Conservation (phyloP, 805 yeast species). For the Candida corydali region DNA sequence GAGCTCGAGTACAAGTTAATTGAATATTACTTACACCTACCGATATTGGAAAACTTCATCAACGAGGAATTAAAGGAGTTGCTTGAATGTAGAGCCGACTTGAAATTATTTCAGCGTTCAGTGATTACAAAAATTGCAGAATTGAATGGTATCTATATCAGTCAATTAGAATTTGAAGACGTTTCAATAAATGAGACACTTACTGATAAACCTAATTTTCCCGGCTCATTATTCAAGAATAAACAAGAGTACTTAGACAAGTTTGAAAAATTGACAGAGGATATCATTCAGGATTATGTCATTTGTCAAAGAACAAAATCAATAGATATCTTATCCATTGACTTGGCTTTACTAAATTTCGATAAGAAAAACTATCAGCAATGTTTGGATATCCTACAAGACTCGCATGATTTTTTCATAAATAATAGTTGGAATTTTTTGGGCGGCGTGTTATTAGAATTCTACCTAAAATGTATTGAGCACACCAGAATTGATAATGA, state of each 20-base stretch:
- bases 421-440: slow-evolving; percentile 71
- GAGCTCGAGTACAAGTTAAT: slow-evolving; percentile 40
- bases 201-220: background rate
- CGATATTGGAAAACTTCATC: slow-evolving; percentile 19
- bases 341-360: slow-evolving; percentile 69
- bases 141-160: slow-evolving; percentile 16
- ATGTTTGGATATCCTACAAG: slow-evolving; percentile 60
- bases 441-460: slow-evolving; percentile 60
- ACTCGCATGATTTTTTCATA: slow-evolving; percentile 65
- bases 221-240: slow-evolving; percentile 1
- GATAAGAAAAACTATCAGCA: slow-evolving; percentile 51
- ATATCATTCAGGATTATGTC: slow-evolving; percentile 50
- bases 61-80: slow-evolving; percentile 17
- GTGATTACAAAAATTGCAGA: slow-evolving; percentile 27
- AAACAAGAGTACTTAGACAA: slow-evolving; percentile 18
- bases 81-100: slow-evolving; percentile 44
- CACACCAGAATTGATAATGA: slow-evolving; percentile 23
- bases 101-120: slow-evolving; percentile 46
- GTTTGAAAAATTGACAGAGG: slow-evolving; percentile 53
- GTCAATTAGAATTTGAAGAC: slow-evolving; percentile 20
- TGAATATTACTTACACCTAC: slow-evolving; percentile 34
- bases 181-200: slow-evolving; percentile 14
- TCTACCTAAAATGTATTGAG: slow-evolving; percentile 67
- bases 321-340: slow-evolving; percentile 71
- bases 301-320: slow-evolving; percentile 54